Evolutionary conservation across 129 eudicot species (phyloP).

Genomic region (Artemisia argyi): DNA sequence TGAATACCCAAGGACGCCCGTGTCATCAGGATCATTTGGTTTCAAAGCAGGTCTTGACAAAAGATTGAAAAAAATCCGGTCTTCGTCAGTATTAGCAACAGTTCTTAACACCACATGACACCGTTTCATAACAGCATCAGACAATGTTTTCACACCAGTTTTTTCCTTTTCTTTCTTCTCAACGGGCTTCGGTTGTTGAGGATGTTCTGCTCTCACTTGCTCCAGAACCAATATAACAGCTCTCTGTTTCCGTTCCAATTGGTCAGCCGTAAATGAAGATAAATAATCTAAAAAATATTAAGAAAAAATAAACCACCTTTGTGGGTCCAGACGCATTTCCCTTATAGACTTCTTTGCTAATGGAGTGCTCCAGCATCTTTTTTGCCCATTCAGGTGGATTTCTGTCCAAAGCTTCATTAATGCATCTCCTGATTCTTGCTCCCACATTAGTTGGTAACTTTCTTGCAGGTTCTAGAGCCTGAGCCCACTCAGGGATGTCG

Average conservation of each 20-base stretch:
- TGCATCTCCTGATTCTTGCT: constrained; percentile 83
- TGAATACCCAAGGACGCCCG: constrained; percentile 87
- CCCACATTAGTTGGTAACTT: constrained; percentile 98
- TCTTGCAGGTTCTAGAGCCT: constrained; percentile 86
- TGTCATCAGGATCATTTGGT: constrained; percentile 77
- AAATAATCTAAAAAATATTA: neutral
- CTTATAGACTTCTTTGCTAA: constrained; percentile 90
- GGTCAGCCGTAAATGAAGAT: constrained; percentile 5
- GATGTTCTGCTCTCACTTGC: constrained; percentile 46
- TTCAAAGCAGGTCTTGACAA: constrained; percentile 59
- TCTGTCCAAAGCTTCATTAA: constrained; percentile 57
- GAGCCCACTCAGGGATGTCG: constrained; percentile 82
- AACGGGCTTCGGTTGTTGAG: constrained; percentile 37
- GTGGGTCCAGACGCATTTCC: constrained; percentile 99
- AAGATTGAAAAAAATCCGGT: constrained; percentile 75
- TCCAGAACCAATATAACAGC: constrained; percentile 77
- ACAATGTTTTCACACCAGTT: constrained; percentile 33
- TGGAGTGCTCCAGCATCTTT: constrained; percentile 63
- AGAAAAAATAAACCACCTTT: constrained; percentile 50
- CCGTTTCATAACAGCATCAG: constrained; percentile 73
- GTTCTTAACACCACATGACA: constrained; percentile 80
- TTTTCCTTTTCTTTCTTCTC: constrained; percentile 73
- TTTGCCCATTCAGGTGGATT: constrained; percentile 98
- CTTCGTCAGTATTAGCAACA: constrained; percentile 71
- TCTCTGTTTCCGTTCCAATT: constrained; percentile 47